phyloP scores from a whole-genome alignment of 2,329 filamentous ascomycete species.

The Xylaria sp. region DNA sequence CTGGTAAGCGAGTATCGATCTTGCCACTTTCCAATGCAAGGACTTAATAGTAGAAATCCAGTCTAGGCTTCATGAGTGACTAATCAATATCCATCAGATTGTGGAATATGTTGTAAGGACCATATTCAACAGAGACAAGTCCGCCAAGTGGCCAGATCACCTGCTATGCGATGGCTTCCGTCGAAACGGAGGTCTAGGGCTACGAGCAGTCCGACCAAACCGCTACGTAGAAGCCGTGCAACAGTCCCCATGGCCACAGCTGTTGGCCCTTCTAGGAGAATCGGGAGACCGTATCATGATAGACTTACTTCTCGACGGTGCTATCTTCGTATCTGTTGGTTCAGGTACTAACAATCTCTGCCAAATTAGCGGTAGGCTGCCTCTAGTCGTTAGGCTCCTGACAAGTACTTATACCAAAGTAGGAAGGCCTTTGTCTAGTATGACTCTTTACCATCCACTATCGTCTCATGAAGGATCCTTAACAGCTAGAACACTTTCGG shows the following conservation, averaged over 20 bases:
- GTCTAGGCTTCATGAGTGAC: constrained; percentile 17
- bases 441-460: constrained; percentile 46
- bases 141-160: constrained; percentile 71
- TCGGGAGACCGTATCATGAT: constrained; percentile 82
- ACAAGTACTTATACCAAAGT: constrained; percentile 31
- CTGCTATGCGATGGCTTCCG: constrained; percentile 87
- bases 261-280: constrained; percentile 79
- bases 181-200: constrained; percentile 60
- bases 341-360: constrained; percentile 73
- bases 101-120: constrained; percentile 82
- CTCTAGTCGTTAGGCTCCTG: background rate
- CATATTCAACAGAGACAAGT: constrained; percentile 72
- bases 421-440: constrained; percentile 65
- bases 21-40: constrained; percentile 12
- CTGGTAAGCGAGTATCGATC: constrained; percentile 63
- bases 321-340: constrained; percentile 75
- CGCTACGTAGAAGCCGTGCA: constrained; percentile 76
- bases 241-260: constrained; percentile 75
- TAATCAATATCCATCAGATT: constrained; percentile 62
- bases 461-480: constrained; percentile 15
- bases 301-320: constrained; percentile 79
- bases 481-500: constrained; percentile 56
- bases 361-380: constrained; percentile 79
- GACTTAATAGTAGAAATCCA: background rate
- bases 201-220: constrained; percentile 74